Base-by-base conservation (phyloP, 2,329 filamentous ascomycete genomes). In the Zopfia rhizophila region DNA sequence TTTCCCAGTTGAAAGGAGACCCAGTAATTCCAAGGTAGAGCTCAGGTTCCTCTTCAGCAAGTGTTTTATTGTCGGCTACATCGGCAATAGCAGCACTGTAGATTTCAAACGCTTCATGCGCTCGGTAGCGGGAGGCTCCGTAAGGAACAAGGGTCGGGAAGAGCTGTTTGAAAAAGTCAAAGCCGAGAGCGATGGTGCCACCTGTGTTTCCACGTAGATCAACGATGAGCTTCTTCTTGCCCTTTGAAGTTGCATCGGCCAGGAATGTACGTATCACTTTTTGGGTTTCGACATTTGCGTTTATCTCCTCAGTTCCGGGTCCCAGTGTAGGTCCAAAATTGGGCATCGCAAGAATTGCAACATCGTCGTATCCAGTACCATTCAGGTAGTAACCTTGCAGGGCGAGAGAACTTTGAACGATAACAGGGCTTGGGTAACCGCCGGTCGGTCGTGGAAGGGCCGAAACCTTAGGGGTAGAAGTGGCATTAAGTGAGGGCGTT, bases 161-260 rank as follows among this genome's bases (percentile, higher is more conserved):
- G 29, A 83, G 70, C 32, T 80, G 75, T 19, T 71, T 71, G 57
- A 84, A 84, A 1, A 61, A 30, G 31, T 72, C 68, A 45, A 61
- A 67, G 37, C 58, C 68, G 8, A 68, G 50, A 21, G 58, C 45
- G 8, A 66, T 59, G 3, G 38, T 49, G 7, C 85, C 85, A 16
- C 85, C 85, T 0, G 70, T 71, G 53, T 88, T 89, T 2, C 70
- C 74, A 7, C 79, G 77, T 5, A 88, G 58, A 53, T 88, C 86
- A 47, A 88, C 78, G 22, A 88, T 72, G 1, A 88, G 70, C 60
- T 80, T 83, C 33, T 72, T 79, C 61, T 82, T 83, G 2, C 74
- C 72, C 3, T 71, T 67, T 0, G 62, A 53, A 24, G 75, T 73
- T 11, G 75, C 73, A 11, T 72, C 64, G 0, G 69, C 65, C 6